Conservation (phyloP, 768 basidiomycete genomes). For the Strobilomyces confusus region DNA sequence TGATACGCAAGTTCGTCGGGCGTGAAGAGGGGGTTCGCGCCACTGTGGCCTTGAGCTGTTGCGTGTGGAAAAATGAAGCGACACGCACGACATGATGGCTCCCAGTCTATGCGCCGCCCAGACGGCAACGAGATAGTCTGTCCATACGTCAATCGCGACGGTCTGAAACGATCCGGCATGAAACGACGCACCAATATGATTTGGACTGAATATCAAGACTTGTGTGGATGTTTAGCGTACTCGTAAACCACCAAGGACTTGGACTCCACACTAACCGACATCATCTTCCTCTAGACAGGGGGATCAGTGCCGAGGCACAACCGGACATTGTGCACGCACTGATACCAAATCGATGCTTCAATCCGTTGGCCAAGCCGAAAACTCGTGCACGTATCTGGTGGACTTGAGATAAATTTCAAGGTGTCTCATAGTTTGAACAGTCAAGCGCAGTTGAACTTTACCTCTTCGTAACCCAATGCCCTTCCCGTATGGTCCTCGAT, state of each 20-base stretch:
- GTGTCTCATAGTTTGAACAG: neutral
- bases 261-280: constrained; percentile 31
- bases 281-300: constrained; percentile 33
- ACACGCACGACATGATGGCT: constrained; percentile 52
- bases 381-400: constrained; percentile 21
- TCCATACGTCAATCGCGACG: neutral
- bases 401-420: neutral
- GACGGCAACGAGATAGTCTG: constrained; percentile 53
- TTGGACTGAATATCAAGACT: constrained; percentile 66
- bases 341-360: constrained; percentile 32
- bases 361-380: constrained; percentile 36
- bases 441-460: too few relatives aligned
- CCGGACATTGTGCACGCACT: constrained; percentile 21
- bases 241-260: neutral
- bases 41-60: constrained; percentile 33
- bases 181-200: constrained; percentile 52
- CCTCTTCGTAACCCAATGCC: neutral
- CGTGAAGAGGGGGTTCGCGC: constrained; percentile 60
- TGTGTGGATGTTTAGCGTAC: constrained; percentile 6
- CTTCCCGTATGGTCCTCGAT: constrained; percentile 32
- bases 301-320: neutral
- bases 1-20: constrained; percentile 57
- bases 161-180: neutral
- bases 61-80: neutral
- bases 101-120: constrained; percentile 58